A percentile compares a stretch with the other conserved stretches of the same genome.
Conservation (phyloP, 2,329 filamentous ascomycete genomes). For the Chrysoporthe austroafricana region DNA sequence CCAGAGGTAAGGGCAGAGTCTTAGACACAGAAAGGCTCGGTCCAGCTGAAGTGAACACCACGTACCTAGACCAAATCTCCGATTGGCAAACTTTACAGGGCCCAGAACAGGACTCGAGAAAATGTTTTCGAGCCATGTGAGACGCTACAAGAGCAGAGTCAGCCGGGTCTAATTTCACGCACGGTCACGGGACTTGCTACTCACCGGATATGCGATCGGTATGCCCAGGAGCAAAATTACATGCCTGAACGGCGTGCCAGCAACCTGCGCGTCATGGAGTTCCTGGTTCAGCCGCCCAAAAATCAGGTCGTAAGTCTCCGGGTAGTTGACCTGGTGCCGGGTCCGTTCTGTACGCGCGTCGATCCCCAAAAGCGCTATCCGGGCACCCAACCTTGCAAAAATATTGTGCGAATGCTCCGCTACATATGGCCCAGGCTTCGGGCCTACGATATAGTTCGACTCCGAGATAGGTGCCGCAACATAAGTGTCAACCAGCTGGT, state of each 20-base stretch:
- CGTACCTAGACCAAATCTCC: slow-evolving; percentile 77
- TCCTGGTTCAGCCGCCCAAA: slow-evolving; percentile 75
- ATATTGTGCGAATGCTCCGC: slow-evolving; percentile 84
- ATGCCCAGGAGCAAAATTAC: slow-evolving; percentile 86
- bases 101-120: slow-evolving; percentile 84
- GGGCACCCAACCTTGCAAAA: slow-evolving; percentile 80
- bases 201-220: slow-evolving; percentile 79
- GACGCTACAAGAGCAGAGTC: slow-evolving; percentile 54
- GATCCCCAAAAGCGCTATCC: slow-evolving; percentile 83
- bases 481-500: slow-evolving; percentile 75
- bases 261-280: slow-evolving; percentile 67
- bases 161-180: slow-evolving; percentile 17
- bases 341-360: slow-evolving; percentile 92
- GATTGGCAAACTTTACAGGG: slow-evolving; percentile 86
- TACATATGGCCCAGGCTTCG: slow-evolving; percentile 85
- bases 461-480: slow-evolving; percentile 64
- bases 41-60: slow-evolving; percentile 4
- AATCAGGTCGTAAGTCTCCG: slow-evolving; percentile 83
- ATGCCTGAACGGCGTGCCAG: slow-evolving; percentile 81
- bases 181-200: slow-evolving; percentile 48
- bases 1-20: neutral
- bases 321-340: slow-evolving; percentile 91
- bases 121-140: slow-evolving; percentile 97
- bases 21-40: neutral
- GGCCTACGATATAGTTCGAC: slow-evolving; percentile 77